A percentile compares a stretch with the other conserved stretches of the same genome.
These are phyloP conservation scores for Flammula alnicola DNA, from an alignment of 1,284 basidiomycete species.

Conservation along the genomic window DNA sequence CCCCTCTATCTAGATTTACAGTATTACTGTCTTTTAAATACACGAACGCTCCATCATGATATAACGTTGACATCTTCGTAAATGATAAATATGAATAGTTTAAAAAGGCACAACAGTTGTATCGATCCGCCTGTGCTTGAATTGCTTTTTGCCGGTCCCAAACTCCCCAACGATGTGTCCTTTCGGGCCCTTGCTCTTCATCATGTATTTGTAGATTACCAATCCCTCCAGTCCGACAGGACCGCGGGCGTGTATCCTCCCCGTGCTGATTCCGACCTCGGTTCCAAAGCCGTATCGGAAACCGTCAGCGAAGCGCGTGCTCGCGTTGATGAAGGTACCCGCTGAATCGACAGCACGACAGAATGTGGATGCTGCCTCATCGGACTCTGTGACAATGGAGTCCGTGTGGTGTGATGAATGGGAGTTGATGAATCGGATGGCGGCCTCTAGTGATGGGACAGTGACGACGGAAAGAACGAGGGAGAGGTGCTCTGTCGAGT, in stretches of 20 bases:
- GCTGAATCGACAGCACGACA: constrained; percentile 90
- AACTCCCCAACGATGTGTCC: constrained; percentile 88
- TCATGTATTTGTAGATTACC: constrained; percentile 93
- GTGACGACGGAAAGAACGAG: constrained; percentile 83
- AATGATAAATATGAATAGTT: neutral
- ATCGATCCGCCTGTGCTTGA: constrained; percentile 68
- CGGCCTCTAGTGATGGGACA: constrained; percentile 71
- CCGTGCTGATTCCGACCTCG: constrained; percentile 97
- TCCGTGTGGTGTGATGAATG: constrained; percentile 98
- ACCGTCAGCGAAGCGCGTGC: constrained; percentile 95
- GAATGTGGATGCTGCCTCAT: constrained; percentile 72
- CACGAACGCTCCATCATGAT: too few relatives aligned
- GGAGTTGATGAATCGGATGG: constrained; percentile 89
- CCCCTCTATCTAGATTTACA: constrained; percentile 14
- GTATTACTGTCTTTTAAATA: neutral
- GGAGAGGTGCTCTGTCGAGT: constrained; percentile 87
- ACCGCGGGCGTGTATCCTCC: constrained; percentile 94
- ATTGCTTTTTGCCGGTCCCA: constrained; percentile 77
- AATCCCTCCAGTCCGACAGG: constrained; percentile 96
- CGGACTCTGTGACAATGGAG: constrained; percentile 86
- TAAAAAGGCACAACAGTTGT: constrained; percentile 55
- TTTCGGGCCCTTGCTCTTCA: constrained; percentile 70
- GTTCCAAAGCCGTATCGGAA: constrained; percentile 98
- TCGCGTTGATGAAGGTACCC: constrained; percentile 94
- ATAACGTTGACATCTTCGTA: neutral